A percentile compares a stretch with the other conserved stretches of the same genome.
phyloP scores from a whole-genome alignment of 495 filamentous ascomycete genomes.

The Neurospora sp. region DNA sequence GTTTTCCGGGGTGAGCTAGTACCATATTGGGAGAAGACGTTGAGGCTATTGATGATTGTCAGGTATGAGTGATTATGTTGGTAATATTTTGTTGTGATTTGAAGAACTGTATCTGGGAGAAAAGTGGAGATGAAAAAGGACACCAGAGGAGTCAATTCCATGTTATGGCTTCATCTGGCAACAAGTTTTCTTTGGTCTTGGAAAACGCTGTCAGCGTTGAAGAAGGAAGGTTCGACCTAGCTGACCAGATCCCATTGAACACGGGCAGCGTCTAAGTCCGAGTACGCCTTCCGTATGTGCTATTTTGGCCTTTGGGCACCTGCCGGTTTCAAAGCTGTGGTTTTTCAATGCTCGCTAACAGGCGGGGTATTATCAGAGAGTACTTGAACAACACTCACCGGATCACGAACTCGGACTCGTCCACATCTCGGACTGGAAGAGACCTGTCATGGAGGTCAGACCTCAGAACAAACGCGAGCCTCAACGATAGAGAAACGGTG shows the following conservation, averaged over 20 bases:
- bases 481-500: neutral
- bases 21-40: neutral
- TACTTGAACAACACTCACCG: neutral
- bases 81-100: neutral
- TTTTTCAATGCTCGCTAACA: neutral
- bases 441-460: neutral
- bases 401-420: neutral
- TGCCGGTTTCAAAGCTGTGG: neutral
- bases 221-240: neutral
- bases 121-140: neutral
- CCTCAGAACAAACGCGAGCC: neutral
- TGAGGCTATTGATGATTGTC: neutral
- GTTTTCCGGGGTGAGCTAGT: neutral
- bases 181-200: neutral
- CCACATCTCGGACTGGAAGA: neutral
- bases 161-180: neutral
- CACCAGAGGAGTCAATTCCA: neutral
- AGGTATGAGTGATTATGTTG: neutral
- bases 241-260: neutral
- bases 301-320: neutral
- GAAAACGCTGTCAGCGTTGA: neutral
- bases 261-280: neutral
- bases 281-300: neutral
- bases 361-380: neutral
- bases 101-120: neutral